These are phyloP conservation scores for Entomortierella beljakovae DNA, from an alignment of 192 early-diverging fungal species.

Conservation along the genomic window DNA sequence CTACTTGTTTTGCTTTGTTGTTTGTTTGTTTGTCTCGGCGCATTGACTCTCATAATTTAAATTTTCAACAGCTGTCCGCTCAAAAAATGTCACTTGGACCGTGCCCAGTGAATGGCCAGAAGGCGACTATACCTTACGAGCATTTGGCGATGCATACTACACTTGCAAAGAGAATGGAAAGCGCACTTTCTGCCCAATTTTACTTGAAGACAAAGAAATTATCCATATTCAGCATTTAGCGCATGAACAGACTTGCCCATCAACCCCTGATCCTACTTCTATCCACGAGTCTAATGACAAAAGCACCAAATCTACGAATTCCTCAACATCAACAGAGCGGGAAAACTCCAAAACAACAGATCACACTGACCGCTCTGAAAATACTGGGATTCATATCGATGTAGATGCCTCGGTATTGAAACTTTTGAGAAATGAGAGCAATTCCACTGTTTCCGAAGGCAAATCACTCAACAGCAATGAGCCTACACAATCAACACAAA, in stretches of 20 bases:
- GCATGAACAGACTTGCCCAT: background rate
- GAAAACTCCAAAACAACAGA: no score
- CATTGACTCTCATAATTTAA: background rate
- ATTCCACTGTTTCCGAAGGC: background rate
- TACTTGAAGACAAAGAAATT: conserved; percentile 13
- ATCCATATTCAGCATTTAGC: conserved; percentile 15
- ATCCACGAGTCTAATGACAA: background rate
- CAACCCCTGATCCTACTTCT: background rate
- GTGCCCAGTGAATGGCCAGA: conserved; percentile 17
- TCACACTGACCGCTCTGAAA: background rate
- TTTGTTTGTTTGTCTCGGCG: background rate
- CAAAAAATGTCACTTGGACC: conserved; percentile 34
- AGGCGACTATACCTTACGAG: conserved; percentile 28
- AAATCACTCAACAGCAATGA: background rate
- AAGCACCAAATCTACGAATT: no score
- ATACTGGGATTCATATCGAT: background rate
- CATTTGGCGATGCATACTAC: conserved; percentile 31
- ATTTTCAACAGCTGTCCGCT: background rate
- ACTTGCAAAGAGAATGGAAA: conserved; percentile 7
- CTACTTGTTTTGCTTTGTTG: background rate
- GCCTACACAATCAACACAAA: no score
- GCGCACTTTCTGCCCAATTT: conserved; percentile 11
- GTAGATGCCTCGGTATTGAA: background rate
- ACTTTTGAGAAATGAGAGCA: background rate
- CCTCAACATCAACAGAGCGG: no score